Evolutionary conservation across 768 basidiomycete genomes (phyloP), one percentile per base, ranked within the genome.

Genomic region (Fistulinella prunicolor): DNA sequence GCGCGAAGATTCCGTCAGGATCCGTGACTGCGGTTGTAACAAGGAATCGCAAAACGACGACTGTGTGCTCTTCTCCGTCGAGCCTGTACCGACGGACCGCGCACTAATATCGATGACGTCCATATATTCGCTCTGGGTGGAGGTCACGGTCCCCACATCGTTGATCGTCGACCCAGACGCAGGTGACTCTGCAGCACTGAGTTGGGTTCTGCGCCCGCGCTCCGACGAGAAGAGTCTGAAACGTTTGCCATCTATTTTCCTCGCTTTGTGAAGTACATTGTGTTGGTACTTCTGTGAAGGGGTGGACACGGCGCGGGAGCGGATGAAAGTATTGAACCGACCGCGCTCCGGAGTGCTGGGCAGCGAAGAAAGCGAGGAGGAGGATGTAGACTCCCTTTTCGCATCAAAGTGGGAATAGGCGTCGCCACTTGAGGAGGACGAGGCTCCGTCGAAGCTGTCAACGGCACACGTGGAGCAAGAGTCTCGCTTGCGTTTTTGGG

Each of bases 31-130:
- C 26, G 51, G 38, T 26, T 38, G 42, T 35, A 44, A 42, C n/a
- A 22, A n/a, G 2, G 47, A 45, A 26, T 61, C 59, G 4, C n/a
- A 4, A 30, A 20, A 46, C 22, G 26, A 3, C 1, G 20, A 28
- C 6, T 6, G 20, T 2, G 17, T 6, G 30, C 34, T 32, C 47
- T n/a, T 29, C 36, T 14, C 43, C n/a, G 19, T 13, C 32, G 52
- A 51, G 32, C 3, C 37, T 10, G 21, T 35, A 23, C 12, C 21
- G 23, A 21, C 23, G 6, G 56, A 44, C 17, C 26, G 47, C 13
- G 58, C 51, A 8, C 47, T 38, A 20, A 67, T 55, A 28, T 63
- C 66, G 5, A 67, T 46, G 6, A 64, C 60, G 6, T 63, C 54
- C 20, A 39, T 22, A 23, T 45, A 53, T n/a, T 53, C 38, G 5